phyloP scores from a whole-genome alignment of 1,139 yeast genomes.

The Groenewaldozyma auringiensis region DNA sequence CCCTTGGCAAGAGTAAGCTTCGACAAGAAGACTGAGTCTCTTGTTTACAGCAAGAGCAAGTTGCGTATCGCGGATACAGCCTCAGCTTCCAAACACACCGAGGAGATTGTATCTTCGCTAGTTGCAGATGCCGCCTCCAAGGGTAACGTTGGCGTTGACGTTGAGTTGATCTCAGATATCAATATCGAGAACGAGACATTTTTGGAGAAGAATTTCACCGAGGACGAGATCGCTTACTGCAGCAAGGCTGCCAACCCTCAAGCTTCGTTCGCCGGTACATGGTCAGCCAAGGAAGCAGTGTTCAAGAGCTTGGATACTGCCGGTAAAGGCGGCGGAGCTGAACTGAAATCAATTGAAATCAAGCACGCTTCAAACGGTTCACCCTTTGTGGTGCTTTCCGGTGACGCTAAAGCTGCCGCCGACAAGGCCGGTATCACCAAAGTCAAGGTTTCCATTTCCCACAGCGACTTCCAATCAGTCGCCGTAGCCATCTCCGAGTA shows the following conservation, averaged over 20 bases:
- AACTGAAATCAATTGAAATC: conserved; percentile 85
- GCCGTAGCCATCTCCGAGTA: conserved; percentile 86
- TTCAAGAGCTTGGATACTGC: conserved; percentile 89
- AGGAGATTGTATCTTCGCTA: conserved; percentile 33
- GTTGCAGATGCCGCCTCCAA: conserved; percentile 40
- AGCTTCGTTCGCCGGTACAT: conserved; percentile 92
- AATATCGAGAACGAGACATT: conserved; percentile 83
- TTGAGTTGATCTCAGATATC: conserved; percentile 74
- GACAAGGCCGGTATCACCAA: conserved; percentile 55
- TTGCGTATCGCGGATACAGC: conserved; percentile 26
- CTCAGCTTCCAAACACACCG: conserved; percentile 35
- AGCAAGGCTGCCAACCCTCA: conserved; percentile 54
- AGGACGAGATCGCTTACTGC: conserved; percentile 73
- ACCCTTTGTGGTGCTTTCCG: conserved; percentile 70
- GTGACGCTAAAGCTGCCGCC: conserved; percentile 73
- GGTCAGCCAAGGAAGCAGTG: conserved; percentile 99
- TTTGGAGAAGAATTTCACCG: conserved; percentile 85
- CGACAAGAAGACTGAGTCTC: conserved; percentile 44
- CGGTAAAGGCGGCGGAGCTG: conserved; percentile 92
- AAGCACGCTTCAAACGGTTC: conserved; percentile 67
- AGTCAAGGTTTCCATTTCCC: conserved; percentile 85
- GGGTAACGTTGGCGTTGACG: conserved; percentile 92
- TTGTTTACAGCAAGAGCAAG: conserved; percentile 40
- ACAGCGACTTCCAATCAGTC: conserved; percentile 93
- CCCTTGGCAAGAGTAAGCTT: conserved; percentile 79